Evolutionary conservation across 176 grass and related monocot species (phyloP).

Genomic region (Eragrostis nindensis): DNA sequence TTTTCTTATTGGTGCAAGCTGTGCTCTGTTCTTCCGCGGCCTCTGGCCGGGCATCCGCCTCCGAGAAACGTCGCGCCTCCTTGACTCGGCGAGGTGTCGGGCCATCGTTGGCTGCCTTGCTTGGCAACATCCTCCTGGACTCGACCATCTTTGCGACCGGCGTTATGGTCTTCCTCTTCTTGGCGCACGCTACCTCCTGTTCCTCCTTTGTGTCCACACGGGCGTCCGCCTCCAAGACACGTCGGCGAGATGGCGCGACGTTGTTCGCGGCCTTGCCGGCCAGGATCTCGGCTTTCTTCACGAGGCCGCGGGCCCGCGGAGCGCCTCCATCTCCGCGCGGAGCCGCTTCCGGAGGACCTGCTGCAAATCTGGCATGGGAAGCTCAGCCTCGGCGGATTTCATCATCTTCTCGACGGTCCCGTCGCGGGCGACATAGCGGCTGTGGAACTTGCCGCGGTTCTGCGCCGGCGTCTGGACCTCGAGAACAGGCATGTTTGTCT

Average conservation of each 20-base stretch:
- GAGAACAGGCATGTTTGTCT: not conserved
- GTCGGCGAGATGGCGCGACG: not conserved
- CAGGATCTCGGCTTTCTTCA: constrained; percentile 2
- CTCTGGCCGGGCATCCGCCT: no score
- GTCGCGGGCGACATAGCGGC: not conserved
- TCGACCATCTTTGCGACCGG: not conserved
- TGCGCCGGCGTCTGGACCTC: no score
- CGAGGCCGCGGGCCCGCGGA: not conserved
- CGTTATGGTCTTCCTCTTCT: not conserved
- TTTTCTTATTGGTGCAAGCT: not conserved
- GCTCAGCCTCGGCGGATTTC: no score
- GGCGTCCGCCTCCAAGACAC: not conserved
- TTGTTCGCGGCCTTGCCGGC: not conserved
- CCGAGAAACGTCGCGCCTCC: not conserved
- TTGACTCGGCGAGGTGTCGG: not conserved
- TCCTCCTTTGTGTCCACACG: no score
- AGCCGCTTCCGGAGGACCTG: not conserved
- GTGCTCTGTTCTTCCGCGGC: not conserved
- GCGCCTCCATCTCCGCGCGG: constrained; percentile 6
- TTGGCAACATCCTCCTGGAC: no score
- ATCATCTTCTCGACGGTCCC: not conserved
- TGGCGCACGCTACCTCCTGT: no score
- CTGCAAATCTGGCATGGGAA: not conserved
- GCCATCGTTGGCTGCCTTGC: not conserved
- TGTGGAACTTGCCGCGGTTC: not conserved